A percentile compares a stretch with the other conserved stretches of the same genome.
phyloP scores from a whole-genome alignment of 2,329 filamentous ascomycete genomes.

The Emmonsiellopsis sp. region DNA sequence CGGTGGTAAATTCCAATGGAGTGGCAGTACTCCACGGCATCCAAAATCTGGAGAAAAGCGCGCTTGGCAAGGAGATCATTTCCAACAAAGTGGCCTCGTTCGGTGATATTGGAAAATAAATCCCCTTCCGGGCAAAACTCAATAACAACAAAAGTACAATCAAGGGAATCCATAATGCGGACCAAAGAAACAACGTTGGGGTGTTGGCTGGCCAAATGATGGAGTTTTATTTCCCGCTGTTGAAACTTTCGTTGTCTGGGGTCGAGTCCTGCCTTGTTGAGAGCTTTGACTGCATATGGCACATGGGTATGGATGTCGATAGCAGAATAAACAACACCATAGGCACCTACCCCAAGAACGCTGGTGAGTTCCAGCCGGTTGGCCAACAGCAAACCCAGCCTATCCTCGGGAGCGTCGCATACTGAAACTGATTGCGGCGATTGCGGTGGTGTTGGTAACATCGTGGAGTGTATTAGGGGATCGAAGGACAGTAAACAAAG shows the following conservation, averaged over 20 bases:
- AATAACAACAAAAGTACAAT: conserved; percentile 92
- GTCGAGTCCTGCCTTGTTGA: conserved; percentile 91
- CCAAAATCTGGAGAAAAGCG: conserved; percentile 89
- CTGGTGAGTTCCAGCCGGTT: conserved; percentile 73
- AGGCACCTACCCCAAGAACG: conserved; percentile 87
- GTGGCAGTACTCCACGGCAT: conserved; percentile 95
- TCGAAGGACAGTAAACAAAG: neutral
- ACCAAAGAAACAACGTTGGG: conserved; percentile 88
- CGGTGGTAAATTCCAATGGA: conserved; percentile 88
- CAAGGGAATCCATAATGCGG: conserved; percentile 82
- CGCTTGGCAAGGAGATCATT: conserved; percentile 81
- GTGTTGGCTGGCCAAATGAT: conserved; percentile 81
- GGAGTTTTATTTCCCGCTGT: conserved; percentile 82
- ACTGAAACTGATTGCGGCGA: conserved; percentile 34
- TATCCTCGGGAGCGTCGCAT: conserved; percentile 66
- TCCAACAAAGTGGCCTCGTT: conserved; percentile 84
- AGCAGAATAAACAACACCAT: conserved; percentile 90
- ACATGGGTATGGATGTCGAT: conserved; percentile 71
- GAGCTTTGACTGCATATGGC: conserved; percentile 89
- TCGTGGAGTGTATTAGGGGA: conserved; percentile 32
- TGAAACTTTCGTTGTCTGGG: conserved; percentile 81
- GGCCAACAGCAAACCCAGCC: conserved; percentile 74
- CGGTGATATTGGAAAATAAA: conserved; percentile 94
- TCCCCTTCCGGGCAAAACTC: conserved; percentile 97
- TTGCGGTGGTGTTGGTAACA: conserved; percentile 38